Conservation (phyloP, 2,329 filamentous ascomycete species). For the Paraphaeosphaeria minitans region DNA sequence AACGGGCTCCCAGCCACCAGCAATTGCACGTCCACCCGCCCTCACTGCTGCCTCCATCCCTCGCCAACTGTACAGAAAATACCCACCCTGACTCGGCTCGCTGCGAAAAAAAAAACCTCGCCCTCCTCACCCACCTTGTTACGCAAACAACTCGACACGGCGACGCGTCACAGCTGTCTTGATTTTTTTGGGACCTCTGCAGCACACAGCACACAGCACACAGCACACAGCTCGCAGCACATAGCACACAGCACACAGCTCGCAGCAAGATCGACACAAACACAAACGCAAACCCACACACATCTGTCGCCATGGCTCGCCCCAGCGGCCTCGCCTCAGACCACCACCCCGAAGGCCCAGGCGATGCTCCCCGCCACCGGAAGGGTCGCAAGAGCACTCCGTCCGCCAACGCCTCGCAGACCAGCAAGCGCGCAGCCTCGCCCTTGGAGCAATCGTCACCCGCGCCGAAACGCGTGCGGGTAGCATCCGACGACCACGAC, state of each 20-base stretch:
- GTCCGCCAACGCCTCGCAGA: slow-evolving; percentile 25
- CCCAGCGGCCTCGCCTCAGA: slow-evolving; percentile 42
- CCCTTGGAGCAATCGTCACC: slow-evolving; percentile 30
- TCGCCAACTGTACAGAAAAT: slow-evolving; percentile 3
- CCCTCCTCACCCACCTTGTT: not conserved
- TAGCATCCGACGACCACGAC: slow-evolving; percentile 34
- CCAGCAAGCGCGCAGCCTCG: slow-evolving; percentile 38
- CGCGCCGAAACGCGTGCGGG: slow-evolving; percentile 41
- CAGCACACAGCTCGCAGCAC: too few species aligned
- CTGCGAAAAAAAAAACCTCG: not conserved
- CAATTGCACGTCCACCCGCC: slow-evolving; percentile 13
- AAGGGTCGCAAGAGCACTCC: slow-evolving; percentile 37
- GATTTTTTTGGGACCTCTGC: not conserved
- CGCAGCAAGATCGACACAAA: not conserved
- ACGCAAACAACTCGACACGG: not conserved
- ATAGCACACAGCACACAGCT: too few species aligned
- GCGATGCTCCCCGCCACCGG: slow-evolving; percentile 40
- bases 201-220: too few species aligned
- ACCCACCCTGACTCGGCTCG: not conserved
- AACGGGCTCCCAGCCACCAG: slow-evolving; percentile 19
- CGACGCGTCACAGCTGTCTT: not conserved
- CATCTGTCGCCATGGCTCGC: slow-evolving; percentile 35
- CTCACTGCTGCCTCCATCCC: not conserved
- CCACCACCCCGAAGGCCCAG: slow-evolving; percentile 44
- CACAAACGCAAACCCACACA: not conserved